A percentile compares a stretch with the other conserved stretches of the same genome.
Evolutionary conservation across 306 rosid genomes (phyloP).

Genomic region (Vicia villosa): DNA sequence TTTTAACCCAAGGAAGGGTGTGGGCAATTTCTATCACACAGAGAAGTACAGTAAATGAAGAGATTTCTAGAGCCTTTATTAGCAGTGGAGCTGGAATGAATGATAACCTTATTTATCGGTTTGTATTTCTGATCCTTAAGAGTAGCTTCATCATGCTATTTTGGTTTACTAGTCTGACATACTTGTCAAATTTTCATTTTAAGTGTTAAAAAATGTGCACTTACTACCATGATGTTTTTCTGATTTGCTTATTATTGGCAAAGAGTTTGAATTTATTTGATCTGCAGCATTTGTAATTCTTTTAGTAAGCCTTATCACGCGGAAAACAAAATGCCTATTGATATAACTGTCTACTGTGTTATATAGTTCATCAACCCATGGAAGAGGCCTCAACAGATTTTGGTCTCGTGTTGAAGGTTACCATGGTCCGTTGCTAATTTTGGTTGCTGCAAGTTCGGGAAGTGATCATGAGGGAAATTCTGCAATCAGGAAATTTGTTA

Average conservation of each 20-base stretch:
- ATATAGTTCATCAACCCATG: constrained; percentile 81
- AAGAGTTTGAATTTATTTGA: neutral
- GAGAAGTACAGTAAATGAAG: constrained; percentile 67
- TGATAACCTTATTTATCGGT: constrained; percentile 77
- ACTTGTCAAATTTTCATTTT: neutral
- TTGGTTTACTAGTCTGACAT: constrained; percentile 18
- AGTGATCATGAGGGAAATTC: constrained; percentile 49
- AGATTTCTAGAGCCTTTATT: constrained; percentile 52
- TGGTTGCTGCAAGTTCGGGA: constrained; percentile 65
- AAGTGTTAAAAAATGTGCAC: neutral
- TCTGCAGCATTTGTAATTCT: neutral
- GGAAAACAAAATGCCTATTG: constrained; percentile 26
- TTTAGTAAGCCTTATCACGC: constrained; percentile 2
- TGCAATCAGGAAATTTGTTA: constrained; percentile 61
- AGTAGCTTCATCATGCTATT: constrained; percentile 19
- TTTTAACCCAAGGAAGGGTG: constrained; percentile 72
- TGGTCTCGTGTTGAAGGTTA: constrained; percentile 87
- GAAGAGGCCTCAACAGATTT: constrained; percentile 90
- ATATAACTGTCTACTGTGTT: constrained; percentile 32
- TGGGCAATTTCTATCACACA: constrained; percentile 86
- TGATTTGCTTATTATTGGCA: constrained; percentile 17
- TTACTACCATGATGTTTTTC: constrained; percentile 8
- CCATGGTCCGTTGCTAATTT: constrained; percentile 73
- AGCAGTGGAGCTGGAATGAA: constrained; percentile 47
- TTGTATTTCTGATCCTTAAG: constrained; percentile 36